A percentile compares a stretch with the other conserved stretches of the same genome.
Evolutionary conservation across 805 yeast species (phyloP).

Genomic region (Yarrowia bubula): DNA sequence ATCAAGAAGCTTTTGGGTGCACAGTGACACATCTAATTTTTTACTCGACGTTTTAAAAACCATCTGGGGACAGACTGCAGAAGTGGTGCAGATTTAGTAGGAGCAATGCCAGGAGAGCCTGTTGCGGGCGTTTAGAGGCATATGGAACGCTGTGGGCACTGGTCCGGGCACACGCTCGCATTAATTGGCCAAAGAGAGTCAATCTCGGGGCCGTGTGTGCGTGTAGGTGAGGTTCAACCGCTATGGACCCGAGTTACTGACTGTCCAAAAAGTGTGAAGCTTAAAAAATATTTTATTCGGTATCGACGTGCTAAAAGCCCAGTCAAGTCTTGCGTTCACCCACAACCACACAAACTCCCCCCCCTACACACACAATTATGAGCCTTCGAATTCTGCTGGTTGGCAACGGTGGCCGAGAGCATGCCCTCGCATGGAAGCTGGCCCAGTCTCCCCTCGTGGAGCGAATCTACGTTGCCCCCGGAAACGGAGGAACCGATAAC

Average conservation of each 20-base stretch:
- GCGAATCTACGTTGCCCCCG: conserved; percentile 88
- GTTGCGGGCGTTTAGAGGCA: not conserved
- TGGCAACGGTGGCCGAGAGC: conserved; percentile 99
- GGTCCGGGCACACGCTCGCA: not conserved
- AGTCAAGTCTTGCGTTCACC: not conserved
- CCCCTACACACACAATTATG: conserved; percentile 5
- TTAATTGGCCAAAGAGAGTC: not conserved
- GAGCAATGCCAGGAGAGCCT: not conserved
- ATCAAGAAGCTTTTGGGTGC: not conserved
- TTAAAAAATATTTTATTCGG: conserved; percentile 18
- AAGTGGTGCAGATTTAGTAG: not conserved
- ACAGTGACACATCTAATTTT: not conserved
- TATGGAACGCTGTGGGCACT: not conserved
- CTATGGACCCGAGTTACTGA: conserved; percentile 5
- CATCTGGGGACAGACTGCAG: conserved; percentile 5
- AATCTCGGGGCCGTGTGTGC: too few species aligned
- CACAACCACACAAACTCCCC: not conserved
- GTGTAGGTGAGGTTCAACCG: not conserved
- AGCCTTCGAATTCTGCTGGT: conserved; percentile 68
- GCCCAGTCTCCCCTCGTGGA: conserved; percentile 71
- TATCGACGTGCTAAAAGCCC: not conserved
- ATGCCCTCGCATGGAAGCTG: conserved; percentile 90
- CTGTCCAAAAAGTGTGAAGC: not conserved
- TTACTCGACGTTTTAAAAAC: too few species aligned
- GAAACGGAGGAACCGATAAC: conserved; percentile 86